phyloP scores from a whole-genome alignment of 192 early-diverging fungal species.

The Podila epicladia region DNA sequence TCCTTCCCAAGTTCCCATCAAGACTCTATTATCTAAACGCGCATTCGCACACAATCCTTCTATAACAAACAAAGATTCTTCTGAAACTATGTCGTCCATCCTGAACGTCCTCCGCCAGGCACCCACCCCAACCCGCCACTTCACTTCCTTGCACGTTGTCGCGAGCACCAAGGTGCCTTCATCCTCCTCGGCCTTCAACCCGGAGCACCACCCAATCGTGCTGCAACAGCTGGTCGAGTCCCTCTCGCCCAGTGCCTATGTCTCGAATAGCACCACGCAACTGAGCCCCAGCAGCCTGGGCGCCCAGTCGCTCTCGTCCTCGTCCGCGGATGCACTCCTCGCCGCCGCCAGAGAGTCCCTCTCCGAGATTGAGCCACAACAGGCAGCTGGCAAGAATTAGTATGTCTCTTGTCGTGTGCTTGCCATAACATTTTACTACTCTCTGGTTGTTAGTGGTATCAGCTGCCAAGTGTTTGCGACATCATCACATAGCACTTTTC shows the following conservation, averaged over 20 bases:
- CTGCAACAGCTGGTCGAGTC: conserved; percentile 48
- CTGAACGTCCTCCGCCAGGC: conserved; percentile 46
- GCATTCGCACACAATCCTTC: neutral
- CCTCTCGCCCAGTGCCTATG: conserved; percentile 19
- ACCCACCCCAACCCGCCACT: conserved; percentile 43
- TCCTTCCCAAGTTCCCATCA: neutral
- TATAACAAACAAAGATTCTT: conserved; percentile 7
- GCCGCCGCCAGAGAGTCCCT: conserved; percentile 17
- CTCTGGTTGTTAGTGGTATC: too few species aligned
- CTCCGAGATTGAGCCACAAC: conserved; percentile 6
- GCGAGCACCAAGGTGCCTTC: conserved; percentile 7
- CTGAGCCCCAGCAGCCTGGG: neutral
- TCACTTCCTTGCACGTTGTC: conserved; percentile 35
- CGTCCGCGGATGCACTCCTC: neutral
- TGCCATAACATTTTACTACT: too few species aligned
- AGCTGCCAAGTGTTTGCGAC: too few species aligned
- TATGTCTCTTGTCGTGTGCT: neutral
- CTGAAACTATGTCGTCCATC: conserved; percentile 45
- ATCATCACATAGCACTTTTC: too few species aligned
- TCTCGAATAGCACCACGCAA: neutral
- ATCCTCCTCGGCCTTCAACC: conserved; percentile 28
- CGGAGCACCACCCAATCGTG: conserved; percentile 48
- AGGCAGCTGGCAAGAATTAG: neutral
- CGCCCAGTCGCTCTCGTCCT: neutral
- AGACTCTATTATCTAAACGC: neutral